Evolutionary conservation across 2,329 filamentous ascomycete species (phyloP).

Genomic region (Ascochyta rabiei): DNA sequence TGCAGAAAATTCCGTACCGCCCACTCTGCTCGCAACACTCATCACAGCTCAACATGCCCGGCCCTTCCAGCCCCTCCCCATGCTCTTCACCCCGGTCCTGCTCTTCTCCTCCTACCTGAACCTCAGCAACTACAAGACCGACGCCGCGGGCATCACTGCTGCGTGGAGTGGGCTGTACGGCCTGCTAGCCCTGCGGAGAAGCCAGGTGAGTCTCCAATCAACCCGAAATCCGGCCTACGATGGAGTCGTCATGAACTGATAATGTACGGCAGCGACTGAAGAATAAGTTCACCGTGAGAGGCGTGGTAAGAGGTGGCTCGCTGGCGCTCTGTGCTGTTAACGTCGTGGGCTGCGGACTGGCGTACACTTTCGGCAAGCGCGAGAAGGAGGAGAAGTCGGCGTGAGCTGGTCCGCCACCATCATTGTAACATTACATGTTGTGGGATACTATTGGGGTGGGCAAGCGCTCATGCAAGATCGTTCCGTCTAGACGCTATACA

Average conservation of each 20-base stretch:
- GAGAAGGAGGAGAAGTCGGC: conserved; percentile 40
- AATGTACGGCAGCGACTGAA: conserved; percentile 44
- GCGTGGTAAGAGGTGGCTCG: conserved; percentile 59
- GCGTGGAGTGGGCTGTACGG: conserved; percentile 71
- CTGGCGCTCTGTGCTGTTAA: conserved; percentile 59
- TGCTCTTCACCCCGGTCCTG: conserved; percentile 70
- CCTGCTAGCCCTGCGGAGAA: conserved; percentile 65
- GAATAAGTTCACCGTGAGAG: conserved; percentile 57
- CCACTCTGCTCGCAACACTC: conserved; percentile 68
- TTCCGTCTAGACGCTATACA: too few species aligned
- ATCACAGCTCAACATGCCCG: conserved; percentile 69
- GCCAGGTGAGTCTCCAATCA: conserved; percentile 44
- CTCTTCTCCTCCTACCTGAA: conserved; percentile 72
- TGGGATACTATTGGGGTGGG: not conserved
- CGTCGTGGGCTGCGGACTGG: conserved; percentile 57
- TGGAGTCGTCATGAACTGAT: not conserved
- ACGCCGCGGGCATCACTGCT: conserved; percentile 67
- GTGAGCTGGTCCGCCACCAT: not conserved
- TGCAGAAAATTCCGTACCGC: conserved; percentile 67
- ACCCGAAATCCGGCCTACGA: not conserved
- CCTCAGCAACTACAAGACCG: conserved; percentile 65
- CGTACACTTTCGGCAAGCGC: conserved; percentile 58
- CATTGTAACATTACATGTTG: not conserved
- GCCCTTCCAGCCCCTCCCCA: conserved; percentile 69
- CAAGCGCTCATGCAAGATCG: too few species aligned